Evolutionary conservation across 2,329 filamentous ascomycete species (phyloP), one percentile per base, ranked within the genome.

Genomic region (Didymosphaeria variabile): DNA sequence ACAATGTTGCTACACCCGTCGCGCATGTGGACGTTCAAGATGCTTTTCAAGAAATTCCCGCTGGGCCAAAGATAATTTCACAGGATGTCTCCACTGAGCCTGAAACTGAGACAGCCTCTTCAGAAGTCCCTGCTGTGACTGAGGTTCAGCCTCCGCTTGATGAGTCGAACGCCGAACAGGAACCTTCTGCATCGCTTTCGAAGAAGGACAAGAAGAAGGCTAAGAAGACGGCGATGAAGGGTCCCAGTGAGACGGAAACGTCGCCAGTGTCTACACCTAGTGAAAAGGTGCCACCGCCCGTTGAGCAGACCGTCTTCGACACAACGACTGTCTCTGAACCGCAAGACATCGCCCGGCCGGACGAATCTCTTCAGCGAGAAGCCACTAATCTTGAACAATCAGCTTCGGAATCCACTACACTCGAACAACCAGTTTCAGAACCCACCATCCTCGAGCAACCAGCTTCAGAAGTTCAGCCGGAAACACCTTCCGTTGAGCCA

Each of bases 181-280:
- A 36, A 10, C 19, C 19, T 26, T 8, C 53, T n/a, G 15, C 12
- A n/a, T 4, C n/a, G 12, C 55, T 44, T 19, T 57, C 55, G 3
- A 51, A 50, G 45, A 51, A 57, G 26, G 46, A 44, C n/a, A 51
- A 57, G 38, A 50, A 57, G 23, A 57, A 52, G 40, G 36, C 47
- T 36, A 49, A 59, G 42, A 34, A 46, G 31, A 8, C 26, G 26
- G 26, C 23, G 19, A 51, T 29, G 38, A 42, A 47, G 23, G n/a
- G 3, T 29, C 19, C 55, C 5, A 38, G 21, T 9, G 47, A 58
- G 40, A 34, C 31, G 19, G 49, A 59, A 1, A 36, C 21, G 31
- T 9, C 59, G 13, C 9, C 29, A 13, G 26, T 21, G 19, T 45
- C 53, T 9, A 51, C 55, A 44, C 52, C 45, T 17, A 26, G 15